A percentile compares a stretch with the other conserved stretches of the same genome.
phyloP scores from a whole-genome alignment of 257 asterid genomes.

The Craterostigma plantagineum region DNA sequence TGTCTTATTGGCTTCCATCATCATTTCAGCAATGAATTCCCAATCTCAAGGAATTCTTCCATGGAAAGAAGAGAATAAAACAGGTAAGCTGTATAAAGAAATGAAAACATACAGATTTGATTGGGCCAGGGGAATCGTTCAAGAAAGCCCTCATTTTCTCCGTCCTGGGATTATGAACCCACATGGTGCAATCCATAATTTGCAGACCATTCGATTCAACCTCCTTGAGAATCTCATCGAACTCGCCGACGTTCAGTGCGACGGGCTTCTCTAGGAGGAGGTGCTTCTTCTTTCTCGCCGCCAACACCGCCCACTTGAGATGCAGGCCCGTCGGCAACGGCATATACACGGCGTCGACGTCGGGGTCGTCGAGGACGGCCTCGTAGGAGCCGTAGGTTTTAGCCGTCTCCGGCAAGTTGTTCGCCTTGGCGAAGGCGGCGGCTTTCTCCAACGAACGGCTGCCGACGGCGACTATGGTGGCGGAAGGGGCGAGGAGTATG shows the following conservation, averaged over 20 bases:
- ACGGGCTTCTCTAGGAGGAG: slow-evolving; percentile 39
- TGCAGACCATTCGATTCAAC: slow-evolving; percentile 63
- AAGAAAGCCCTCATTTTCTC: slow-evolving; percentile 51
- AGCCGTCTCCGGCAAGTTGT: slow-evolving; percentile 25
- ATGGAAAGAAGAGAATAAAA: neutral
- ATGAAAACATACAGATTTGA: slow-evolving; percentile 32
- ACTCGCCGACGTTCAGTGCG: slow-evolving; percentile 32
- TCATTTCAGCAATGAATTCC: no score
- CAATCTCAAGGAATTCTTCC: no score
- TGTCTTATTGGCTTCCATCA: no score
- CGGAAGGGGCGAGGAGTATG: slow-evolving; percentile 21
- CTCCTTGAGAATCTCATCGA: slow-evolving; percentile 51
- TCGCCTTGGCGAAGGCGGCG: slow-evolving; percentile 15
- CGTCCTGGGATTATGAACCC: slow-evolving; percentile 76
- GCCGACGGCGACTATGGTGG: slow-evolving; percentile 30
- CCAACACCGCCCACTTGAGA: slow-evolving; percentile 26
- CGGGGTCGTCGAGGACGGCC: slow-evolving; percentile 27
- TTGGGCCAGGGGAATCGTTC: slow-evolving; percentile 17
- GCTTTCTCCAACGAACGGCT: slow-evolving; percentile 36
- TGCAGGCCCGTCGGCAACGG: slow-evolving; percentile 41
- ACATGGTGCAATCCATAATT: slow-evolving; percentile 77
- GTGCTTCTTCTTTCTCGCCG: slow-evolving; percentile 31
- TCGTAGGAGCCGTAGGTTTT: slow-evolving; percentile 25
- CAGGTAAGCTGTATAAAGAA: no score
- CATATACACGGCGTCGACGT: slow-evolving; percentile 31